Base-by-base conservation (phyloP, 1,139 yeast genomes). In the Suhomyces taliae region DNA sequence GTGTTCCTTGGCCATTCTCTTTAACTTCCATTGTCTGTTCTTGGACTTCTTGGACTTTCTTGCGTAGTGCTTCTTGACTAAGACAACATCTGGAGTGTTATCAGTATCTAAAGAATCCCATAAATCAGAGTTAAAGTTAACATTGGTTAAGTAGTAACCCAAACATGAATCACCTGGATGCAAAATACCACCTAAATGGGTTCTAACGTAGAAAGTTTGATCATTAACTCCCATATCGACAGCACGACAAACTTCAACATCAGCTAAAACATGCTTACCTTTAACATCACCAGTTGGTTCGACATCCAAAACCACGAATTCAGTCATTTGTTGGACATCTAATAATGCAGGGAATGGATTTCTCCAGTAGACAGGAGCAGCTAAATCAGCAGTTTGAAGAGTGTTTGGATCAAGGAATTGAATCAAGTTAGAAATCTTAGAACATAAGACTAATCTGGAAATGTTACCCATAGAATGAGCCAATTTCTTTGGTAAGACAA, bases 1-100 rank as follows among this genome's bases (percentile, higher is more conserved):
- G 69, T 91, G 96, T 71, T 93, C 98, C 66, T 79, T 87, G 40
- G 98, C 98, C 97, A 93, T 90, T 79, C 98, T 87, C 85, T 89
- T 90, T 72, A 93, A 83, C 74, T 88, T 91, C 98, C 98, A 93
- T 69, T 79, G 79, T 76, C 96, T 85, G 76, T 85, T 82, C 81
- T 85, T 87, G 52, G 81, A 69, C 72, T 85, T 87, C 74, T 81
- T 82, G 44, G 84, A 77, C 72, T 87, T 85, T 76, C 95, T 87
- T 46, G 86, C 79, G 74, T 90, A 93, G 66, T 83, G 81, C 67
- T 93, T 93, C 91, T 91, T 93, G 50, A 93, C 96, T 48, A 93
- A 71, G 4, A 91, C 81, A 40, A 93, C 96, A 61, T 93, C 99
- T n/a, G 97, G 96, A 31, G 82, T 70, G 53, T 81, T 82, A 50